Evolutionary conservation across 2,329 filamentous ascomycete genomes (phyloP).

Genomic region (Periconia macrospinosa): DNA sequence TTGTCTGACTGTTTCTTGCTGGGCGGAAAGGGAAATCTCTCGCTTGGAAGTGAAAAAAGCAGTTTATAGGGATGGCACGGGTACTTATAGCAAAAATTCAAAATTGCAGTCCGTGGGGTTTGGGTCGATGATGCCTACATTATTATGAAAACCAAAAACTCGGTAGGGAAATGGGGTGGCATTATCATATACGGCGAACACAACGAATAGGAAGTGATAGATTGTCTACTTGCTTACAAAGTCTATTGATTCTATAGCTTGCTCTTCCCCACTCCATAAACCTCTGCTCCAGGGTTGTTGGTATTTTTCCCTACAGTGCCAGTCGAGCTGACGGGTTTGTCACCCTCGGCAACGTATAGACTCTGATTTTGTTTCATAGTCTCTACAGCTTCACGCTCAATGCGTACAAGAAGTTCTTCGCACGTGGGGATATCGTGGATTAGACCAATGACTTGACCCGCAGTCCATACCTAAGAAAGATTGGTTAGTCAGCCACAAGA

Average conservation of each 20-base stretch:
- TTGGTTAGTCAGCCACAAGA: not conserved
- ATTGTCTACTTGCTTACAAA: not conserved
- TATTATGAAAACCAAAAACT: too few relatives aligned
- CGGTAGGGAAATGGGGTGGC: too few relatives aligned
- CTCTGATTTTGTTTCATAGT: conserved; percentile 43
- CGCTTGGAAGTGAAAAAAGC: too few relatives aligned
- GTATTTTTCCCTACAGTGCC: conserved; percentile 34
- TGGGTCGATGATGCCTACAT: too few relatives aligned
- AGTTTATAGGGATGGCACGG: too few relatives aligned
- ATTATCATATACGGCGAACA: not conserved
- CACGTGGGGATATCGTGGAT: conserved; percentile 57
- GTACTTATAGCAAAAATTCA: too few relatives aligned
- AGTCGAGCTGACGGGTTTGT: conserved; percentile 20
- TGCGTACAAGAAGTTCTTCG: conserved; percentile 48
- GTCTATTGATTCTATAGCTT: conserved; percentile 36
- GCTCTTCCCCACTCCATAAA: conserved; percentile 48
- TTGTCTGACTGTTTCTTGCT: too few relatives aligned
- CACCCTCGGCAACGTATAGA: conserved; percentile 35
- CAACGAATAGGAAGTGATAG: not conserved
- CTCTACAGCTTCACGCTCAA: conserved; percentile 50
- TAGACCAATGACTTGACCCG: conserved; percentile 82
- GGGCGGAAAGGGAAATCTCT: too few relatives aligned
- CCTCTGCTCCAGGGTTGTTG: conserved; percentile 45
- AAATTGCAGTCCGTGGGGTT: too few relatives aligned
- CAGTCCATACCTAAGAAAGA: conserved; percentile 83